phyloP scores from a whole-genome alignment of 176 grass and related monocot genomes.

The Thalia dealbata region DNA sequence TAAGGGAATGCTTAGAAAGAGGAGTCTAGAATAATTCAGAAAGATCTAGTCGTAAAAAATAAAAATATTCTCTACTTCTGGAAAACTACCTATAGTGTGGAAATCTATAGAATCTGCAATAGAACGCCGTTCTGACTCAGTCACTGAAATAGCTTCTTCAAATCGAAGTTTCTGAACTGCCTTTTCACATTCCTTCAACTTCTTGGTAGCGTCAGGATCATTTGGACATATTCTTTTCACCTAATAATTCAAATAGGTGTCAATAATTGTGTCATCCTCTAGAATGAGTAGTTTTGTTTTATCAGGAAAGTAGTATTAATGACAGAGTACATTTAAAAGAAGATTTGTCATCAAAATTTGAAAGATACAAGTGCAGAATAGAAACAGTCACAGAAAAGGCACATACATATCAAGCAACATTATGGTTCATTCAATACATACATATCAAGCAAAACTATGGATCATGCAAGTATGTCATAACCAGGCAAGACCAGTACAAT shows the following conservation, averaged over 20 bases:
- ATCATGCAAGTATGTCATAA: too few relatives aligned
- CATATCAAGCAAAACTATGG: too few relatives aligned
- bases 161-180: conserved; percentile 85
- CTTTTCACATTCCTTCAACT: conserved; percentile 92
- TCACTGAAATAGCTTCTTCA: conserved; percentile 74
- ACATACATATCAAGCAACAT: too few relatives aligned
- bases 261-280: neutral
- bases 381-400: neutral
- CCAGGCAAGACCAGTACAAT: too few relatives aligned
- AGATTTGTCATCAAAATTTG: neutral
- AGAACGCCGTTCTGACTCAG: conserved; percentile 30
- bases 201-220: conserved; percentile 80
- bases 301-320: too few relatives aligned
- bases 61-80: neutral
- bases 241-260: conserved; percentile 23
- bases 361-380: neutral
- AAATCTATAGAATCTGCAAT: conserved; percentile 71
- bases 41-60: too few relatives aligned
- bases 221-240: conserved; percentile 78
- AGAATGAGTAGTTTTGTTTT: neutral
- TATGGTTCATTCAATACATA: too few relatives aligned
- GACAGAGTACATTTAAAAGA: too few relatives aligned
- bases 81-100: conserved; percentile 41
- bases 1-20: neutral
- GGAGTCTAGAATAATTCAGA: neutral